Base-by-base conservation (phyloP, 1,139 yeast species). In the Tardiomyces depauwii region DNA sequence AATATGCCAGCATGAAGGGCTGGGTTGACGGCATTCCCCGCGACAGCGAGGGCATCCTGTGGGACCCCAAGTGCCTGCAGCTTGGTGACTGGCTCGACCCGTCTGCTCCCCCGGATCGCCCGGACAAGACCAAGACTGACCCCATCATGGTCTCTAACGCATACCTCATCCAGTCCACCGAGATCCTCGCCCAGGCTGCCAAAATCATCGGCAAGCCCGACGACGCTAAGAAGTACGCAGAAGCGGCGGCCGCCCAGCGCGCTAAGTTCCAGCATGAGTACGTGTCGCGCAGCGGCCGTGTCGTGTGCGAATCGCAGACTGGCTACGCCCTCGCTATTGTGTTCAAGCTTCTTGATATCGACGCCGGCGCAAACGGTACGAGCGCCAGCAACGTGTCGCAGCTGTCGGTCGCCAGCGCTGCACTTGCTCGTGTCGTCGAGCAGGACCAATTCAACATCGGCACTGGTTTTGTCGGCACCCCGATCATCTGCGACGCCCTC, bases 391-490 rank as follows among this genome's bases (percentile, higher is more conserved):
- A 27, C 12, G 11, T 10, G 9, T 27, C 30, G 30, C 36, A 30
- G 30, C 45, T 43, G 18, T 44, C 44, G 21, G 32, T 38, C 27
- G 57, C 57, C 16, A 55, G 54, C 10, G 40, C 42, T 10, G 43
- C 53, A 27, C 41, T 53, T 11, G 45, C 52, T 2, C 42, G 48
- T 12, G 43, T 51, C 7, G 53, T 44, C 12, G 30, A 41, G 18
- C 28, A 25, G 27, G 45, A 42, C 39, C 42, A 42, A 7, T 54
- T 40, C 45, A 51, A 50, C 33, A 51, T 54, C 19, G 49, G 52
- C 21, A 53, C 57, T 14, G 57, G 57, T 2, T 54, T 54, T 50
- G 57, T 56, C 6, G 57, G 57, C 5, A 54, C 57, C 2, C 57
- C 57, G 25, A 47, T 47, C 38, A 49, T 54, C 18, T 45, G 51